Percentiles rank a stretch among this genome's conserved stretches.
phyloP scores from a whole-genome alignment of 768 basidiomycete genomes.

The Mrakia frigida region DNA sequence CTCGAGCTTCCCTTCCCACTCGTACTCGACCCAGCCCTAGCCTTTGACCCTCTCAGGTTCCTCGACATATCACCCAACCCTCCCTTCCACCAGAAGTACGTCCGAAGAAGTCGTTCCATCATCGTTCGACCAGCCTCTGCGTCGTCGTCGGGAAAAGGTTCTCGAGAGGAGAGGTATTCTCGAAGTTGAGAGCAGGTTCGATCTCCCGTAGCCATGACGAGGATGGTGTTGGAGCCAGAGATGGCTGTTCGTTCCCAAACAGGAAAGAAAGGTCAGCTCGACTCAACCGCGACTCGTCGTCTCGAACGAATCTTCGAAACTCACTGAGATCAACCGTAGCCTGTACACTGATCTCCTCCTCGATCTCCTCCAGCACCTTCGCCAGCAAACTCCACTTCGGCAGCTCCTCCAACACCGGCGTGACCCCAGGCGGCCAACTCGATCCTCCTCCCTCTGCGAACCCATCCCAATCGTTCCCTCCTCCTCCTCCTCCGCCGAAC shows the following conservation, averaged over 20 bases:
- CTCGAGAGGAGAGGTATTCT: conserved; percentile 62
- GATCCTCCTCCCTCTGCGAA: conserved; percentile 43
- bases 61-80: conserved; percentile 41
- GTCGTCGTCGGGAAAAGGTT: conserved; percentile 4
- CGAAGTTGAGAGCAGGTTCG: conserved; percentile 67
- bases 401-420: conserved; percentile 84
- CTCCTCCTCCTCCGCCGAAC: conserved; percentile 28
- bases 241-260: not conserved
- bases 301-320: not conserved
- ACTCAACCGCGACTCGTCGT: too few relatives aligned
- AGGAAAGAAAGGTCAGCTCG: not conserved
- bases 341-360: conserved; percentile 56
- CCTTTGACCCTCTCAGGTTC: conserved; percentile 10
- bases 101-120: conserved; percentile 69
- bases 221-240: conserved; percentile 64
- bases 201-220: conserved; percentile 82
- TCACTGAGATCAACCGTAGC: not conserved
- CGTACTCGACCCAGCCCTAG: not conserved
- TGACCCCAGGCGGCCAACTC: conserved; percentile 59
- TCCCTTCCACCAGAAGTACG: conserved; percentile 78
- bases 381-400: conserved; percentile 87
- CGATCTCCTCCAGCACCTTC: conserved; percentile 83
- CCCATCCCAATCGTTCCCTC: conserved; percentile 31
- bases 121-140: conserved; percentile 58
- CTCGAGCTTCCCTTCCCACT: not conserved